A percentile compares a stretch with the other conserved stretches of the same genome.
Evolutionary conservation across 1,284 basidiomycete genomes (phyloP).

Genomic region (Pseudozyma sp.): DNA sequence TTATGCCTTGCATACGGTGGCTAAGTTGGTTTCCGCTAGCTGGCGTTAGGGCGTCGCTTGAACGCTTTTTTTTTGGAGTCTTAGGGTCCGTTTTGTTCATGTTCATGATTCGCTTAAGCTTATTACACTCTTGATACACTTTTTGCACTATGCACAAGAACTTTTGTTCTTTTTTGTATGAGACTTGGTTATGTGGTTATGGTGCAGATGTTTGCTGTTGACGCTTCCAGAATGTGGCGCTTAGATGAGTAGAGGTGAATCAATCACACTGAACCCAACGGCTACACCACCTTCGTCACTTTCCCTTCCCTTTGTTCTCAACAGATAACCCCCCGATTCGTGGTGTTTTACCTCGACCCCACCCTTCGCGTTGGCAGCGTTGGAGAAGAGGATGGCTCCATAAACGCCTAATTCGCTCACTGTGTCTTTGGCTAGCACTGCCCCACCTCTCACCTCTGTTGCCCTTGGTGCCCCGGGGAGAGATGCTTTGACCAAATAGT

Average conservation of each 20-base stretch:
- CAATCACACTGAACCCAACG: conserved; percentile 87
- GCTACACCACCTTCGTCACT: conserved; percentile 95
- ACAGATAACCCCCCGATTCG: conserved; percentile 80
- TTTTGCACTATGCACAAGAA: too few species aligned
- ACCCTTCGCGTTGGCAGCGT: conserved; percentile 54
- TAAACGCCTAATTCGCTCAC: conserved; percentile 93
- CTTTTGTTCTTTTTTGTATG: not conserved
- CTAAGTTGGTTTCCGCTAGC: conserved; percentile 60
- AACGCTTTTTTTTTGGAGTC: conserved; percentile 1
- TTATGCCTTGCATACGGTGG: conserved; percentile 75
- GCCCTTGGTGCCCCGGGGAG: too few species aligned
- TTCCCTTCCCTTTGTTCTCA: conserved; percentile 91
- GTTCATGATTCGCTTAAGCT: not conserved
- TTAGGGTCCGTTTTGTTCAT: not conserved
- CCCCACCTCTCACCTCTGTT: not conserved
- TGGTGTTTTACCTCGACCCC: conserved; percentile 72
- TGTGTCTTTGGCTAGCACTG: conserved; percentile 75
- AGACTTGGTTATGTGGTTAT: not conserved
- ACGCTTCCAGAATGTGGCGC: not conserved
- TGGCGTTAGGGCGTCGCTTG: conserved; percentile 45
- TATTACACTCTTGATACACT: too few species aligned
- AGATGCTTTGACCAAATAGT: conserved; percentile 78
- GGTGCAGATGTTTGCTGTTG: not conserved
- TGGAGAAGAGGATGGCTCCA: conserved; percentile 81
- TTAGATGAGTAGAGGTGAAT: conserved; percentile 79